phyloP scores from a whole-genome alignment of 1,139 yeast species.

The Pichia sp. region DNA sequence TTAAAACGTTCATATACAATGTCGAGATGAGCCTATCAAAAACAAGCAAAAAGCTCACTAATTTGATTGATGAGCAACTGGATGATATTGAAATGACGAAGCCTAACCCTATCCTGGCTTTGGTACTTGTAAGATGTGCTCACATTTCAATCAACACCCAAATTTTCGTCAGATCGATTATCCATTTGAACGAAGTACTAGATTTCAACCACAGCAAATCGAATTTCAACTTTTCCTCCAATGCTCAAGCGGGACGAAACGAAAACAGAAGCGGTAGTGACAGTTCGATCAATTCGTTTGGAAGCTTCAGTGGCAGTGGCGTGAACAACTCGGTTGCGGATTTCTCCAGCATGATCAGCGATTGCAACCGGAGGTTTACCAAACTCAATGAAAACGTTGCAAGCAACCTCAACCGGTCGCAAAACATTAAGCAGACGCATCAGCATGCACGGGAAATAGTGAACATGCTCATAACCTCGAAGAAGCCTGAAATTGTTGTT shows the following conservation, averaged over 20 bases:
- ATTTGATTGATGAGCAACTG: slow-evolving; percentile 31
- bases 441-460: slow-evolving; percentile 12
- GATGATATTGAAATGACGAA: slow-evolving; percentile 35
- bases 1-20: slow-evolving; percentile 37
- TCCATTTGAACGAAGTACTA: slow-evolving; percentile 18
- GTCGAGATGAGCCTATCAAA: slow-evolving; percentile 45
- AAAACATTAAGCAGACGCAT: slow-evolving; percentile 15
- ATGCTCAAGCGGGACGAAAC: not conserved
- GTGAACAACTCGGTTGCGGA: not conserved
- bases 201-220: not conserved
- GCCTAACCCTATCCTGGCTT: slow-evolving; percentile 27
- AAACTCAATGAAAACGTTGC: slow-evolving; percentile 18
- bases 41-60: slow-evolving; percentile 40
- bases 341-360: slow-evolving; percentile 1
- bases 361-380: slow-evolving; percentile 12
- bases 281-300: not conserved
- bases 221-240: not conserved
- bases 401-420: slow-evolving; percentile 16
- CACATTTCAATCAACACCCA: slow-evolving; percentile 22
- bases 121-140: slow-evolving; percentile 25
- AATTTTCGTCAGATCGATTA: slow-evolving; percentile 22
- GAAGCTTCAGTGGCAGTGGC: not conserved
- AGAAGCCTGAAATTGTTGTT: slow-evolving; percentile 12
- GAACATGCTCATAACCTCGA: slow-evolving; percentile 2
- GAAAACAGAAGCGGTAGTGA: slow-evolving; percentile 9